Base-by-base conservation (phyloP, 129 eudicot genomes). In the Silybum marianum region DNA sequence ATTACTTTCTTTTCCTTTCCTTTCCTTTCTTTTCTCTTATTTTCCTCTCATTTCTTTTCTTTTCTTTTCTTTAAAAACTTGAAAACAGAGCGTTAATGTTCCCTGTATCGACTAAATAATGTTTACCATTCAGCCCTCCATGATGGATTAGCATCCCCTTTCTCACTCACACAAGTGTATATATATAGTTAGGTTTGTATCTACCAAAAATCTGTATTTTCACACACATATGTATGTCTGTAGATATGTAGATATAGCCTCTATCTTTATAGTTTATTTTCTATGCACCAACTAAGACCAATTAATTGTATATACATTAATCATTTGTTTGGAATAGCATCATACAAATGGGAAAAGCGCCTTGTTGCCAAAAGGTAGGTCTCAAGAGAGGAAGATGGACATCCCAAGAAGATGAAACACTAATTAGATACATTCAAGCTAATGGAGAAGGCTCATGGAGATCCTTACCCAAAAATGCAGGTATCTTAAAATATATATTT, bases 361-460 rank as follows among this genome's bases (percentile, higher is more conserved):
- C 98, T 62, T 91, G 98, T 58, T 93, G 98, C 71, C 94, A 91
- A 71, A 93, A 93, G 84, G 90, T 89, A 12, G 98, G 98, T 23
- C 73, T 93, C 16, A 93, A 80, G 66, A 84, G 88, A 12, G 98
- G 98, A 54, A 87, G 93, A 82, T 93, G 98, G 98, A 91, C 93
- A 0, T 81, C 88, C 1, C 97, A 93, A 79, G 97, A 93, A 87
- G 98, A 93, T 66, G 90, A 91, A 65, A 73, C 77, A 12, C 82
- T 93, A 79, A 78, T 82, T 1, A 93, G 84, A 3, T 93, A 91
- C 80, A 91, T 93, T 82, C 88, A 83, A 80, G 85, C 89, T 30
- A 82, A 93, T 84, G 98, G 98, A 5, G 97, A 93, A 84, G 97
- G 98, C 1, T 89, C 90, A 0, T 93, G 98, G 98, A 88, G 92